A percentile compares a stretch with the other conserved stretches of the same genome.
phyloP scores from a whole-genome alignment of 257 asterid genomes.

The Nicotiana benthamiana region DNA sequence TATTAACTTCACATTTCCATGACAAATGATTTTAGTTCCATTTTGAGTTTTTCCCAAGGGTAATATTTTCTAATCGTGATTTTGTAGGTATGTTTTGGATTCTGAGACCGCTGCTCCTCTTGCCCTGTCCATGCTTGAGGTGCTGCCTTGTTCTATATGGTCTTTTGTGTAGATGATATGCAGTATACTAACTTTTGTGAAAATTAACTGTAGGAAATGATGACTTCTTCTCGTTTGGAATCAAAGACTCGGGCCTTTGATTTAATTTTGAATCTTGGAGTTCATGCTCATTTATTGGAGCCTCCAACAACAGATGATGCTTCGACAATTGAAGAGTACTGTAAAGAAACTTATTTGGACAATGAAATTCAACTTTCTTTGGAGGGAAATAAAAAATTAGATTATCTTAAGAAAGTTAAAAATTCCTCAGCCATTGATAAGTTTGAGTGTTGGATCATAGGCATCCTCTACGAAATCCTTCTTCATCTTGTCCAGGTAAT shows the following conservation, averaged over 20 bases:
- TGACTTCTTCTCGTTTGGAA: slow-evolving; percentile 65
- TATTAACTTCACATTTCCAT: neutral
- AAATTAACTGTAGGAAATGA: slow-evolving; percentile 69
- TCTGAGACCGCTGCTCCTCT: slow-evolving; percentile 91
- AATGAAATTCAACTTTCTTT: slow-evolving; percentile 55
- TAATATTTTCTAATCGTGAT: slow-evolving; percentile 16
- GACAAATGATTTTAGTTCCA: neutral
- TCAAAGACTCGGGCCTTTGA: slow-evolving; percentile 95
- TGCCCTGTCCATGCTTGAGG: slow-evolving; percentile 92
- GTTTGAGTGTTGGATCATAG: slow-evolving; percentile 95
- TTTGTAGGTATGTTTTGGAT: slow-evolving; percentile 91
- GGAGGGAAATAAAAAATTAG: slow-evolving; percentile 40
- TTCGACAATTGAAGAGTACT: slow-evolving; percentile 63
- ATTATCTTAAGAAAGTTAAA: slow-evolving; percentile 40
- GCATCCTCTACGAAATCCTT: slow-evolving; percentile 90
- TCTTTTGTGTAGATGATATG: neutral
- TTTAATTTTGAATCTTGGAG: slow-evolving; percentile 91
- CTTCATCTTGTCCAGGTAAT: slow-evolving; percentile 98
- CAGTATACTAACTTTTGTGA: slow-evolving; percentile 8
- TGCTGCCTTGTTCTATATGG: slow-evolving; percentile 27
- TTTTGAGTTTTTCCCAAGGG: neutral
- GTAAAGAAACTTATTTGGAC: slow-evolving; percentile 63
- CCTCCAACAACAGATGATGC: slow-evolving; percentile 79
- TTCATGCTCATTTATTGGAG: slow-evolving; percentile 95
- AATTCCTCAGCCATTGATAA: slow-evolving; percentile 62